Base-by-base conservation (phyloP, 306 rosid genomes). In the Pyrus bretschneideri region DNA sequence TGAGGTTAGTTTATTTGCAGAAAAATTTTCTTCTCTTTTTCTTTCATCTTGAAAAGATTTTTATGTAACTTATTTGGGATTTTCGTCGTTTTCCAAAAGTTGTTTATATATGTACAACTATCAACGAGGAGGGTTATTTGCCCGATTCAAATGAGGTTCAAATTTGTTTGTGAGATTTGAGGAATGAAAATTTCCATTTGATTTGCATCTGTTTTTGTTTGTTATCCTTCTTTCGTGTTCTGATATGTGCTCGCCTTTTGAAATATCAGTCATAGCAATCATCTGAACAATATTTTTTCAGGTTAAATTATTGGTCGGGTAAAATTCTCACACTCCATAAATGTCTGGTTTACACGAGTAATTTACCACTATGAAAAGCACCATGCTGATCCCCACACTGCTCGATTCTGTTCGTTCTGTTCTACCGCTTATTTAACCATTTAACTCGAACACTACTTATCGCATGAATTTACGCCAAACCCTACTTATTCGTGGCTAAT, bases 1-100 rank as follows among this genome's bases (percentile, higher is more conserved):
- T 66, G 75, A 70, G 86, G 80, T 78, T 82, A 74, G 80, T 59
- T 69, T 74, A 78, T 82, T 76, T 66, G 75, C 69, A 59, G 51
- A 27, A 44, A 29, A 22, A 23, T 30, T 46, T 51, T 54, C 31
- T 35, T 11, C 21, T 25, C 11, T 62, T 4, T 61, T 80, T 70
- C 44, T 45, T 60, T 40, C 23, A 72, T 14, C 64, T 51, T 8
- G 12, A 42, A 68, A 77, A 61, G 67, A 31, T 67, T 72, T 51
- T 72, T 22, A 19, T 67, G 80, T 31, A 54, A 69, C 74, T 61
- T 78, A 71, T 7, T 62, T 75, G 76, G 80, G 70, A 78, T 15
- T 5, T 63, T 60, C 65, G 22, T 65, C 65, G 51, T 55, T 74
- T 51, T 78, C 74, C 65, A 42, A 75, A 75, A 69, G 78, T 82